Percentiles rank a stretch among this genome's conserved stretches.
phyloP scores from a whole-genome alignment of 2,329 filamentous ascomycete genomes.

The Monosporascus sp. region DNA sequence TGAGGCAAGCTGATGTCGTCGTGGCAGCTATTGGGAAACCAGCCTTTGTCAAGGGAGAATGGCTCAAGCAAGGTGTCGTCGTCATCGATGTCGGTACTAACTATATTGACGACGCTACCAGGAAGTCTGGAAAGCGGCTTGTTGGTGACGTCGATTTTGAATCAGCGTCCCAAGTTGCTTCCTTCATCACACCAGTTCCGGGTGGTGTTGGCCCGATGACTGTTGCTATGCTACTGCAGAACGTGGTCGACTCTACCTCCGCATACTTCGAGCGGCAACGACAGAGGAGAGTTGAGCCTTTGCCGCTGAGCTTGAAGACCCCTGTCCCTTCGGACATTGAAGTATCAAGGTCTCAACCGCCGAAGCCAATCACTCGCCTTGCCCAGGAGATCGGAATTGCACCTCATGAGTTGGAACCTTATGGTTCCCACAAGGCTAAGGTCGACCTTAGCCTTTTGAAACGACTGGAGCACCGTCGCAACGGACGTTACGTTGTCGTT shows the following conservation, averaged over 20 bases:
- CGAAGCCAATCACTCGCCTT: conserved; percentile 84
- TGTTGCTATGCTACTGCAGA: conserved; percentile 94
- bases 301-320: conserved; percentile 72
- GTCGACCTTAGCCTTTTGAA: conserved; percentile 78
- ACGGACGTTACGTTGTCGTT: conserved; percentile 88
- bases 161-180: conserved; percentile 77
- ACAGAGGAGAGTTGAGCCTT: conserved; percentile 69
- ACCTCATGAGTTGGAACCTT: conserved; percentile 85
- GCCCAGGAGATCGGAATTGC: conserved; percentile 85
- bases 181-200: conserved; percentile 90
- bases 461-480: conserved; percentile 76
- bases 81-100: conserved; percentile 98
- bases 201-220: conserved; percentile 98
- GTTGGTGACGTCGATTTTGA: conserved; percentile 95
- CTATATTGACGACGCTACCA: conserved; percentile 81
- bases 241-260: conserved; percentile 83
- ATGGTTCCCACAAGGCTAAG: conserved; percentile 94
- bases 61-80: conserved; percentile 90
- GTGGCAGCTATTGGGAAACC: conserved; percentile 88
- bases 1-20: conserved; percentile 83
- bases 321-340: conserved; percentile 96
- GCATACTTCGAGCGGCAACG: conserved; percentile 79
- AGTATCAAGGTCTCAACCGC: conserved; percentile 80
- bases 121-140: conserved; percentile 86
- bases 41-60: conserved; percentile 87